These are phyloP conservation scores for Dryas drummondii DNA, from an alignment of 306 rosid species.

Conservation along the genomic window DNA sequence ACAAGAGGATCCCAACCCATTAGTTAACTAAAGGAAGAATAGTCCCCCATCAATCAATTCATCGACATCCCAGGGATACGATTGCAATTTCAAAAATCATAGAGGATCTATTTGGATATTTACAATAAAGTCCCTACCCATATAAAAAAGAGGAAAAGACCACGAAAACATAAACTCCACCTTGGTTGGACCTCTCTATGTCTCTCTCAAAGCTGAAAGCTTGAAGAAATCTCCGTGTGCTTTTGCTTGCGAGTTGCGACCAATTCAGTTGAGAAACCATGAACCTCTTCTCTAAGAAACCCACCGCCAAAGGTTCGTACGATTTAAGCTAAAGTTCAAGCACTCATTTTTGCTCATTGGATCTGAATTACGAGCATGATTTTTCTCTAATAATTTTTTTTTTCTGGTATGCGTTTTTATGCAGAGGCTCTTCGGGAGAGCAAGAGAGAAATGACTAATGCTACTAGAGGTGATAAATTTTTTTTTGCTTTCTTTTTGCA, in stretches of 20 bases:
- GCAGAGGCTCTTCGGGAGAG: slow-evolving; percentile 97
- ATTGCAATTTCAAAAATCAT: slow-evolving; percentile 10
- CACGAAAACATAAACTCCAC: background rate
- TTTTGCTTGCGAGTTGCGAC: background rate
- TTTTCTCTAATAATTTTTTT: slow-evolving; percentile 4
- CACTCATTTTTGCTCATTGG: background rate
- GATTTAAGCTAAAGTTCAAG: background rate
- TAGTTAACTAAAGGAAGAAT: background rate
- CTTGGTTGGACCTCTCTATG: background rate
- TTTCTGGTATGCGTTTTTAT: slow-evolving; percentile 23
- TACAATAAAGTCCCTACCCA: background rate
- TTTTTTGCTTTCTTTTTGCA: background rate
- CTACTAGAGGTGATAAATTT: slow-evolving; percentile 66
- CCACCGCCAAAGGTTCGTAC: slow-evolving; percentile 80
- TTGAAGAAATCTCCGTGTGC: slow-evolving; percentile 17
- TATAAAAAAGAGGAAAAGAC: background rate
- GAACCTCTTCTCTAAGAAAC: slow-evolving; percentile 91
- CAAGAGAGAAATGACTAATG: slow-evolving; percentile 82
- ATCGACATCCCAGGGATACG: background rate
- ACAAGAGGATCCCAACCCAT: background rate
- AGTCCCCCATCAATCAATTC: background rate
- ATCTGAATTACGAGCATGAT: slow-evolving; percentile 17
- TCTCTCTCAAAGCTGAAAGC: slow-evolving; percentile 1
- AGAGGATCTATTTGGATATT: slow-evolving; percentile 22
- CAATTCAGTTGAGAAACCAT: slow-evolving; percentile 32